Base-by-base conservation (phyloP, 305 asterid genomes). In the Striga hermonthica region DNA sequence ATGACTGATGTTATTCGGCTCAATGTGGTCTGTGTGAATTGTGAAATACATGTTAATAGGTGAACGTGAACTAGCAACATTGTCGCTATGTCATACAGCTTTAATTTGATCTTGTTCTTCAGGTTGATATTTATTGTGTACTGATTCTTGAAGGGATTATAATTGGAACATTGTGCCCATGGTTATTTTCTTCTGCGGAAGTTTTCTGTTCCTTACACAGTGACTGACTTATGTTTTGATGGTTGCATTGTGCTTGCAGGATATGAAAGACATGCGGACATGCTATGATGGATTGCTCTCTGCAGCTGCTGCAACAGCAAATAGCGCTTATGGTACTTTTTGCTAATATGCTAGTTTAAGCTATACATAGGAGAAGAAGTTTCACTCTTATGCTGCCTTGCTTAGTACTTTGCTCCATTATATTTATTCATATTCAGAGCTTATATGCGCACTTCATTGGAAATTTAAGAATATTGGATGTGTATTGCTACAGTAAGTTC, bases 281-380 rank as follows among this genome's bases (percentile, higher is more conserved):
- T 84, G 93, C 81, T 89, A 83, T 66, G 96, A 89, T 80, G 83
- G 89, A 74, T 78, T 89, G 48, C 95, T 89, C 55, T 84, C 96
- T 66, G 96, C 96, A 4, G 96, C 96, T 15, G 96, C 96, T n/a
- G 96, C 93, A 8, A 80, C 95, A 13, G 82, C 93, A 16, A 89
- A 89, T 65, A 83, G 95, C 69, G 95, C 87, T 64, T 89, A 86
- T 68, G 97, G 97, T 90, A 82, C 66, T 65, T 58, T 39, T 54
- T 35, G 74, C 60, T 75, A n/a, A 38, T 73, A 5, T 34, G 8
- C 36, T 45, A 28, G 59, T 11, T 53, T n/a, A 54, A 54, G 37
- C 4, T 54, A 9, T 16, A 28, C 12, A 8, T 68, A 39, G 43
- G 40, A 61, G 43, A 16, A 65, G 52, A 60, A 57, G 40, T 65